A percentile compares a stretch with the other conserved stretches of the same genome.
Evolutionary conservation across 495 filamentous ascomycete genomes (phyloP).

Genomic region (Penicillium flavigenum): DNA sequence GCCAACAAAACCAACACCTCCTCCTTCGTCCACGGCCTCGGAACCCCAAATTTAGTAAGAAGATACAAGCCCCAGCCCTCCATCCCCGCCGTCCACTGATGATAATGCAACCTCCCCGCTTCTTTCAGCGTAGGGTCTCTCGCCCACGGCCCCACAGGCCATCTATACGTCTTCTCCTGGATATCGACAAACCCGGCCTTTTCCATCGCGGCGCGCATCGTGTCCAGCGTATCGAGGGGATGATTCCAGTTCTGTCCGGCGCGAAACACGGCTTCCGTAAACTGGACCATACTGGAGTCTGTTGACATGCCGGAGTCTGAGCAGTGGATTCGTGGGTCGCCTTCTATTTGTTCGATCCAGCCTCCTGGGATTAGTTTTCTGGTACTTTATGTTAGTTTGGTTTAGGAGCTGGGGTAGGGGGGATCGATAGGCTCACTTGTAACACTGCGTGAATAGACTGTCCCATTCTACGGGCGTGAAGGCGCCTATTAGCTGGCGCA

Average conservation of each 20-base stretch:
- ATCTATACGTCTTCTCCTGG: conserved; percentile 4
- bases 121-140: conserved; percentile 10
- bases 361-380: conserved; percentile 43
- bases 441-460: conserved; percentile 27
- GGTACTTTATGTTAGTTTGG: too few species aligned
- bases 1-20: conserved; percentile 17
- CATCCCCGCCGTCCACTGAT: conserved; percentile 17
- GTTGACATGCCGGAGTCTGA: conserved; percentile 41
- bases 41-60: conserved; percentile 11
- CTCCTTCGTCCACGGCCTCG: conserved; percentile 15
- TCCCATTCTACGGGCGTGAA: conserved; percentile 30
- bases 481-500: conserved; percentile 20
- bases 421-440: too few species aligned
- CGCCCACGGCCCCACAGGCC: conserved; percentile 18
- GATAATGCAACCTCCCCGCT: conserved; percentile 9
- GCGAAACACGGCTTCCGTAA: conserved; percentile 14
- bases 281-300: conserved; percentile 21
- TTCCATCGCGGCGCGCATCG: conserved; percentile 20
- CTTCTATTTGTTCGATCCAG: conserved; percentile 53
- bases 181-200: conserved; percentile 32
- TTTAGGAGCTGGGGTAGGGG: too few species aligned
- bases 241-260: conserved; percentile 4
- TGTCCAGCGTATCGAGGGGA: conserved; percentile 5
- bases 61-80: conserved; percentile 17
- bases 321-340: conserved; percentile 33